phyloP scores from a whole-genome alignment of 805 yeast species.

The Starmera quercuum region DNA sequence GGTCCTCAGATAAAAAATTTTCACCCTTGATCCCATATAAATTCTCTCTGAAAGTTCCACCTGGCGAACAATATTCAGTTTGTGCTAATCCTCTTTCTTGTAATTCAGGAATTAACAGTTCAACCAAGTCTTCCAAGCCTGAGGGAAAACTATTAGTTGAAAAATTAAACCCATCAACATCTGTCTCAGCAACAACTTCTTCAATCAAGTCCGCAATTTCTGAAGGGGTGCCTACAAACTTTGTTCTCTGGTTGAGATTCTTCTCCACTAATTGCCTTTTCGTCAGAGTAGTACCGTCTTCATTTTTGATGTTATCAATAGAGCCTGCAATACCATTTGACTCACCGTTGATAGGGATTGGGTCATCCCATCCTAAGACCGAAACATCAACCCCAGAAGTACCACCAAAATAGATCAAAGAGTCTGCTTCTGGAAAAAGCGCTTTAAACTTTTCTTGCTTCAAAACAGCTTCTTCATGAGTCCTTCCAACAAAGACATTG shows the following conservation, averaged over 20 bases:
- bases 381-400: slow-evolving; percentile 31
- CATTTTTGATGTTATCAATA: slow-evolving; percentile 8
- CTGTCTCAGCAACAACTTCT: slow-evolving; percentile 29
- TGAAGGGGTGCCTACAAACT: slow-evolving; percentile 22
- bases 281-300: no score
- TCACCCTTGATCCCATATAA: slow-evolving; percentile 20
- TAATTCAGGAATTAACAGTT: slow-evolving; percentile 26
- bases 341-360: slow-evolving; percentile 23
- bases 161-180: slow-evolving; percentile 35
- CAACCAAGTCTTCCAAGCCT: slow-evolving; percentile 29
- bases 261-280: slow-evolving; percentile 17
- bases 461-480: slow-evolving; percentile 30
- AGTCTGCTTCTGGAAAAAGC: slow-evolving; percentile 27
- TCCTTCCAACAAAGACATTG: slow-evolving; percentile 25
- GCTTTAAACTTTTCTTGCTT: slow-evolving; percentile 23
- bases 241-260: slow-evolving; percentile 6
- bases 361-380: slow-evolving; percentile 23
- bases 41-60: slow-evolving; percentile 27
- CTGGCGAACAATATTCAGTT: slow-evolving; percentile 24
- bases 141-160: slow-evolving; percentile 28
- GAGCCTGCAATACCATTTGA: slow-evolving; percentile 20
- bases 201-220: slow-evolving; percentile 32
- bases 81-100: slow-evolving; percentile 24
- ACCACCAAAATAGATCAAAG: slow-evolving; percentile 32
- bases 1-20: slow-evolving; percentile 6